A percentile compares a stretch with the other conserved stretches of the same genome.
Conservation (phyloP, 345 rosid species). For the Citrus unshiu region DNA sequence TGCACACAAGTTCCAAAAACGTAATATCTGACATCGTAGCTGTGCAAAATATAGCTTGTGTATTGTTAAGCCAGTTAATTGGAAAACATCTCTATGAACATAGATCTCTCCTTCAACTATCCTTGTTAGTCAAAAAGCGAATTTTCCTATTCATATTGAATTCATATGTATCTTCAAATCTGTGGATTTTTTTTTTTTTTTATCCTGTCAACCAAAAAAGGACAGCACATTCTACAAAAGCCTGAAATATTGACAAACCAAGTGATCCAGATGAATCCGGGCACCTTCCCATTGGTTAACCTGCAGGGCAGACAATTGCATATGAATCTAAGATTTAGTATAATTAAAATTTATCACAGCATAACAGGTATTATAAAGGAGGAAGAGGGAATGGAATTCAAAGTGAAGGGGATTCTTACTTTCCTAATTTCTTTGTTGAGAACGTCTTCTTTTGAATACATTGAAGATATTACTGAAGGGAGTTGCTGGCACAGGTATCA, state of each 20-base stretch:
- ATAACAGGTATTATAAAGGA: not conserved
- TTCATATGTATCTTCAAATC: not conserved
- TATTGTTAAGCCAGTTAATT: not conserved
- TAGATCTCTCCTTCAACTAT: not conserved
- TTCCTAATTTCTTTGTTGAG: not conserved
- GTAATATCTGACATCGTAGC: too few relatives aligned
- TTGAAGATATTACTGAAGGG: constrained; percentile 33
- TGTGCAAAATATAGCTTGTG: not conserved
- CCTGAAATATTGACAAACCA: not conserved
- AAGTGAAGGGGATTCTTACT: constrained; percentile 9
- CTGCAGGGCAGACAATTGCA: not conserved
- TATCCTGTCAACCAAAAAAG: not conserved
- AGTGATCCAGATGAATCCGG: not conserved
- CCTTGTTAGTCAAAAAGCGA: not conserved
- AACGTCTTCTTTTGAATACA: constrained; percentile 12
- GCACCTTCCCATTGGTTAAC: not conserved
- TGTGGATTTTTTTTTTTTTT: too few relatives aligned
- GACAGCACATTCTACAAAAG: not conserved
- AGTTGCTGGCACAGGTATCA: constrained; percentile 68
- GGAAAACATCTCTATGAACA: not conserved
- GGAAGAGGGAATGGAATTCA: too few relatives aligned
- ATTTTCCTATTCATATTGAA: not conserved
- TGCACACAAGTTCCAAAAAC: too few relatives aligned
- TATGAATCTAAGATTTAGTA: not conserved
- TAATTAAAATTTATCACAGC: not conserved